phyloP scores from a whole-genome alignment of 1,139 yeast species.

The Pichia sp. region DNA sequence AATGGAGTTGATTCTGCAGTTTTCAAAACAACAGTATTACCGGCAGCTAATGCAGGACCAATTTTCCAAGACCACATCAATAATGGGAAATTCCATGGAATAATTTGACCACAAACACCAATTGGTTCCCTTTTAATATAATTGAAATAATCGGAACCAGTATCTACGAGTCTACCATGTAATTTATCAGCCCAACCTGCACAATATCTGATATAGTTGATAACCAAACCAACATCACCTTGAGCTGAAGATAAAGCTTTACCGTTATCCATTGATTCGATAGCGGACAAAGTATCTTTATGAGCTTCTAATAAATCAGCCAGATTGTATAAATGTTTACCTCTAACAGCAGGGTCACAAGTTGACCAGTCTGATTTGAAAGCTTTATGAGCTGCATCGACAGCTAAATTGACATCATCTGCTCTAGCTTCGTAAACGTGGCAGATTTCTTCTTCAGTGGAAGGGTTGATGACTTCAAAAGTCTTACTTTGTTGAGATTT shows the following conservation, averaged over 20 bases:
- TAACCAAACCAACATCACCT: conserved; percentile 50
- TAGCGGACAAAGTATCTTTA: conserved; percentile 48
- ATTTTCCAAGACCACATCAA: conserved; percentile 77
- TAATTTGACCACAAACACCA: conserved; percentile 84
- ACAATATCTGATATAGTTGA: conserved; percentile 50
- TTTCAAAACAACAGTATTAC: conserved; percentile 68
- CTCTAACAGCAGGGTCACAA: conserved; percentile 42
- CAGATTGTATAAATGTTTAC: conserved; percentile 45
- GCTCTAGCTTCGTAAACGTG: conserved; percentile 52
- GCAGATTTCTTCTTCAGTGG: conserved; percentile 53
- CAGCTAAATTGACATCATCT: conserved; percentile 62
- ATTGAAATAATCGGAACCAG: conserved; percentile 52
- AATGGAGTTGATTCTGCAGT: conserved; percentile 77
- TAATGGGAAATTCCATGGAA: conserved; percentile 88
- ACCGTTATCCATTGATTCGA: conserved; percentile 76
- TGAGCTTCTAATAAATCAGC: conserved; percentile 56
- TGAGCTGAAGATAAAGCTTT: conserved; percentile 47
- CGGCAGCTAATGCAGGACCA: conserved; percentile 76
- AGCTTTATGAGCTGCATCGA: conserved; percentile 52
- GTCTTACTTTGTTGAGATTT: conserved; percentile 54
- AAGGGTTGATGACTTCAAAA: conserved; percentile 55
- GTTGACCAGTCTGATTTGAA: conserved; percentile 41
- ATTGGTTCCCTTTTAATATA: conserved; percentile 66
- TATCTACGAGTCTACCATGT: conserved; percentile 55
- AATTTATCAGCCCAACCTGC: conserved; percentile 72